phyloP scores from a whole-genome alignment of 2,329 filamentous ascomycete genomes.

The Rhexocercosporidium sp. region DNA sequence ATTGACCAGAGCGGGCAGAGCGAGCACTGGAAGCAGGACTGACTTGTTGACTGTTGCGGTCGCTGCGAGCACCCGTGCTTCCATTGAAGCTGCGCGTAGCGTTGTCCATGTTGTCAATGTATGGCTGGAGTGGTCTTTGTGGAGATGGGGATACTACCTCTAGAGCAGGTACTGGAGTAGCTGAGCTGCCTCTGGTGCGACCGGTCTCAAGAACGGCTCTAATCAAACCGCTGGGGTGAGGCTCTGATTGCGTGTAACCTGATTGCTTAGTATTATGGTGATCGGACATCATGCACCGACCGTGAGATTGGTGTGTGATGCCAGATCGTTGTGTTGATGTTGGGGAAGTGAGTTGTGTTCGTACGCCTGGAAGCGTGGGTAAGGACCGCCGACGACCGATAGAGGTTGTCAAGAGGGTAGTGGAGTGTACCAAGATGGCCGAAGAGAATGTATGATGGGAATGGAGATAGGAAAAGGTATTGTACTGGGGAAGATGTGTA shows the following conservation, averaged over 20 bases:
- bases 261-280: neutral
- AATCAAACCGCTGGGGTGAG: constrained; percentile 14
- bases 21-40: neutral
- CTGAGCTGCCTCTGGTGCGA: constrained; percentile 19
- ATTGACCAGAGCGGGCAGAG: neutral
- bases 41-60: neutral
- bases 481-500: neutral
- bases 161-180: constrained; percentile 16
- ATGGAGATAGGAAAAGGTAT: neutral
- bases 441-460: neutral
- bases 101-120: constrained; percentile 22
- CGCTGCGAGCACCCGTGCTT: neutral
- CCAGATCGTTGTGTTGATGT: neutral
- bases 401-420: neutral
- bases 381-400: neutral
- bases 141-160: constrained; percentile 22
- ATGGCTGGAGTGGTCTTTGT: constrained; percentile 12
- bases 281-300: constrained; percentile 14
- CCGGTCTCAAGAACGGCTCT: constrained; percentile 16
- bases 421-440: neutral
- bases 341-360: neutral
- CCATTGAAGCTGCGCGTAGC: neutral
- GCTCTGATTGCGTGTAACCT: neutral
- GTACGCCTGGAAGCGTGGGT: neutral
- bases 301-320: neutral